These are phyloP conservation scores for Trichosporon asahii DNA, from an alignment of 1,284 basidiomycete genomes.

Conservation along the genomic window DNA sequence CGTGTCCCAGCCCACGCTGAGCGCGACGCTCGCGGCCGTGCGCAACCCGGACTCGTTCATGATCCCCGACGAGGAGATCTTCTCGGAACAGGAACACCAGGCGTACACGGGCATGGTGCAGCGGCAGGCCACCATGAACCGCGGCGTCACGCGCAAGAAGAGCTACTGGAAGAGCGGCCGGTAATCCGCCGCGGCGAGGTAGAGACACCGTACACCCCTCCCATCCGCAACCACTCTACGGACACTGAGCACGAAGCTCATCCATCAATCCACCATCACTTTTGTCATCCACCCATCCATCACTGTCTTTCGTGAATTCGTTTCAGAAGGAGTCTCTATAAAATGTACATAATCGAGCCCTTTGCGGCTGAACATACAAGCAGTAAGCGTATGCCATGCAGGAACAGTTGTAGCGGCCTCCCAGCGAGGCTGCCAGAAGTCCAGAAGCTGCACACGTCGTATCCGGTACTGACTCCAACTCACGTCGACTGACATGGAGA, in stretches of 20 bases:
- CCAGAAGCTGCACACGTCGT: too few relatives aligned
- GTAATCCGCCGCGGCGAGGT: background rate
- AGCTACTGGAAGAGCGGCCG: background rate
- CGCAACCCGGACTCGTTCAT: conserved; percentile 1
- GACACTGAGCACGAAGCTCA: background rate
- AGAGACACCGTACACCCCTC: too few relatives aligned
- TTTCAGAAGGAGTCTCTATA: background rate
- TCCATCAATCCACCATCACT: background rate
- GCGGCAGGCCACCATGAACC: background rate
- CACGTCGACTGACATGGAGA: too few relatives aligned
- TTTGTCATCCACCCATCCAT: background rate
- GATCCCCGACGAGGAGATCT: conserved; percentile 11
- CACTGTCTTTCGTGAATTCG: background rate
- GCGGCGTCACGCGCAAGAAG: background rate
- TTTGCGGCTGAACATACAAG: background rate
- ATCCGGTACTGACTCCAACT: too few relatives aligned
- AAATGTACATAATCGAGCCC: background rate
- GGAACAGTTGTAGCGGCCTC: background rate
- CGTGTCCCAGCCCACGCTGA: background rate
- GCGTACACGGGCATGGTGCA: background rate
- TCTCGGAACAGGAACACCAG: background rate
- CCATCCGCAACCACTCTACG: background rate
- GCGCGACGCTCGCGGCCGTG: background rate
- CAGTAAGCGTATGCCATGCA: too few relatives aligned
- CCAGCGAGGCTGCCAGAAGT: background rate